These are phyloP conservation scores for Penicillium brevicompactum DNA, from an alignment of 2,329 filamentous ascomycete species.

Conservation along the genomic window DNA sequence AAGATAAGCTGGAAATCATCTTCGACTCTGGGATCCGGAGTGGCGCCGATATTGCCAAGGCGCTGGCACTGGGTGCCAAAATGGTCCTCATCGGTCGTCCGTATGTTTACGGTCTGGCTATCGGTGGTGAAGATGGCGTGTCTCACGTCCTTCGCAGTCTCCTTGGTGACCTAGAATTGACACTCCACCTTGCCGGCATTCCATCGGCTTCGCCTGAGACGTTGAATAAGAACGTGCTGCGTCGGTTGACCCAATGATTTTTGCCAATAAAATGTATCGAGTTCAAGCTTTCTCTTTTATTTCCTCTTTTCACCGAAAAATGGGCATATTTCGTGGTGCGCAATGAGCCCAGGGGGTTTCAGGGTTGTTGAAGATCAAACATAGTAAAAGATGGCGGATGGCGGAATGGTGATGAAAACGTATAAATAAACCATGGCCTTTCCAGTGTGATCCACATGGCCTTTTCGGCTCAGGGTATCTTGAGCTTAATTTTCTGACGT, in stretches of 20 bases:
- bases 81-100: slow-evolving; percentile 55
- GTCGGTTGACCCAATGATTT: neutral
- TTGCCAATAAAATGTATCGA: too few relatives aligned
- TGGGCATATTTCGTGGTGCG: too few relatives aligned
- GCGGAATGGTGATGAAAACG: too few relatives aligned
- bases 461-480: too few relatives aligned
- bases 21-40: slow-evolving; percentile 51
- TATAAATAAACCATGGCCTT: too few relatives aligned
- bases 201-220: neutral
- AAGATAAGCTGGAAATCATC: slow-evolving; percentile 41
- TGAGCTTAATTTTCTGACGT: too few relatives aligned
- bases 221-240: neutral
- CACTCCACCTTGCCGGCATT: neutral
- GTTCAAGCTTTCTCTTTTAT: too few relatives aligned
- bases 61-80: slow-evolving; percentile 54
- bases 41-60: slow-evolving; percentile 53
- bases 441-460: too few relatives aligned
- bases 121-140: slow-evolving; percentile 57
- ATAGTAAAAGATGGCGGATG: too few relatives aligned
- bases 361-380: too few relatives aligned
- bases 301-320: too few relatives aligned
- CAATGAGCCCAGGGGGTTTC: too few relatives aligned
- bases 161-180: slow-evolving; percentile 21
- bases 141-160: slow-evolving; percentile 47
- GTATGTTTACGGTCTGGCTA: slow-evolving; percentile 58